Conservation (phyloP, 768 basidiomycete genomes). For the Mycena venus region DNA sequence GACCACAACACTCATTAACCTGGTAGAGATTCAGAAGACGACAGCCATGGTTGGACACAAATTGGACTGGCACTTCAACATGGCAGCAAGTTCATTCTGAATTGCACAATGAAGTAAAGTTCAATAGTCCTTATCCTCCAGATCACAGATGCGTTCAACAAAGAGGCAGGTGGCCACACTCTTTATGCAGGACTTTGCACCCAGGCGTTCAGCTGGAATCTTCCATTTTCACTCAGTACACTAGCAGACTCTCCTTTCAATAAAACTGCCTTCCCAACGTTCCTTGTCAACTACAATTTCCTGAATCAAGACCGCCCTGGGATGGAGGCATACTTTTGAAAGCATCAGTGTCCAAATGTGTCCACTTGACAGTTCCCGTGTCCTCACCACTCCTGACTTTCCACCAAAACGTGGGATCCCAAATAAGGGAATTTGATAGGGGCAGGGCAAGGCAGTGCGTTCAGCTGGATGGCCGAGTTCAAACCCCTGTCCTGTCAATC, state of each 20-base stretch:
- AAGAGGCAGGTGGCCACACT: slow-evolving; percentile 33
- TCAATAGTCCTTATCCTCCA: neutral
- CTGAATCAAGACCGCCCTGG: slow-evolving; percentile 26
- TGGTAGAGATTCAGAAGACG: slow-evolving; percentile 15
- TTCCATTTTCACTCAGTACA: slow-evolving; percentile 31
- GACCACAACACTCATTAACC: no score
- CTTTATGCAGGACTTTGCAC: slow-evolving; percentile 21
- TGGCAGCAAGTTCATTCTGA: slow-evolving; percentile 12
- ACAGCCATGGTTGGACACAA: slow-evolving; percentile 10
- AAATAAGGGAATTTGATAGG: no score
- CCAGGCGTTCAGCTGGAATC: slow-evolving; percentile 28
- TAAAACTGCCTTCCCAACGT: slow-evolving; percentile 28
- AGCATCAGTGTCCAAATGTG: slow-evolving; percentile 28
- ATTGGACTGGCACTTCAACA: slow-evolving; percentile 35
- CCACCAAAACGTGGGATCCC: no score
- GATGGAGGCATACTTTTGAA: slow-evolving; percentile 26
- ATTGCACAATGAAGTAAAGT: neutral
- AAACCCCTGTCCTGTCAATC: no score
- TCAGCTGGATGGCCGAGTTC: no score
- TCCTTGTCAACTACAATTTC: slow-evolving; percentile 35
- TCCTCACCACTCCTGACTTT: no score
- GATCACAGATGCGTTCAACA: slow-evolving; percentile 30
- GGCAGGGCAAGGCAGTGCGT: no score
- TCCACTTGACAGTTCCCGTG: slow-evolving; percentile 27
- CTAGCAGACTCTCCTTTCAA: slow-evolving; percentile 22